phyloP scores from a whole-genome alignment of 1,284 basidiomycete genomes.

The Ganoderma meredithae region DNA sequence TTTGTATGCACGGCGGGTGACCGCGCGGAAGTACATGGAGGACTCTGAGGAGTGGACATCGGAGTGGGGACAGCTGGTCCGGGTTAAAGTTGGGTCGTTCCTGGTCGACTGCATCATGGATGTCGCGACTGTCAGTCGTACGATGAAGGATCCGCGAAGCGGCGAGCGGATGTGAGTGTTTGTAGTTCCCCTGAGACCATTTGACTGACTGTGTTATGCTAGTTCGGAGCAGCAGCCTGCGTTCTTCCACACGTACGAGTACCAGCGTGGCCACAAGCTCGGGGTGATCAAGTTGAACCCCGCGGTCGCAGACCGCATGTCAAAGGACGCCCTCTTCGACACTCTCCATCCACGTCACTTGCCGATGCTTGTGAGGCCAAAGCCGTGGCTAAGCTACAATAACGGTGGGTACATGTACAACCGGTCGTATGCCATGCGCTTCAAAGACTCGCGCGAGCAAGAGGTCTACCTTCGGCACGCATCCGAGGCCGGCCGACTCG shows the following conservation, averaged over 20 bases:
- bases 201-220: constrained; percentile 16
- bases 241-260: constrained; percentile 94
- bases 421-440: constrained; percentile 78
- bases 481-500: constrained; percentile 78
- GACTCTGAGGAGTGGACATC: constrained; percentile 77
- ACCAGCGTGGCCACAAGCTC: constrained; percentile 89
- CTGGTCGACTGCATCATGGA: constrained; percentile 88
- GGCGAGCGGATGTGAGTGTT: constrained; percentile 62
- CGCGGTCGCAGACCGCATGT: constrained; percentile 79
- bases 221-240: constrained; percentile 89
- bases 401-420: constrained; percentile 72
- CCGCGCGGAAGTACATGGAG: constrained; percentile 70
- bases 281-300: constrained; percentile 93
- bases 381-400: constrained; percentile 84
- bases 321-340: constrained; percentile 79
- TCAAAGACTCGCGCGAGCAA: constrained; percentile 93
- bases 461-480: constrained; percentile 82
- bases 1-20: constrained; percentile 64
- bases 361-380: constrained; percentile 94
- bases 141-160: constrained; percentile 60
- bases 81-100: constrained; percentile 85
- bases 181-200: not conserved
- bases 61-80: constrained; percentile 82
- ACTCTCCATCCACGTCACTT: constrained; percentile 93
- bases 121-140: constrained; percentile 80